Conservation (phyloP, 768 basidiomycete genomes). For the Trametes sanguinea region DNA sequence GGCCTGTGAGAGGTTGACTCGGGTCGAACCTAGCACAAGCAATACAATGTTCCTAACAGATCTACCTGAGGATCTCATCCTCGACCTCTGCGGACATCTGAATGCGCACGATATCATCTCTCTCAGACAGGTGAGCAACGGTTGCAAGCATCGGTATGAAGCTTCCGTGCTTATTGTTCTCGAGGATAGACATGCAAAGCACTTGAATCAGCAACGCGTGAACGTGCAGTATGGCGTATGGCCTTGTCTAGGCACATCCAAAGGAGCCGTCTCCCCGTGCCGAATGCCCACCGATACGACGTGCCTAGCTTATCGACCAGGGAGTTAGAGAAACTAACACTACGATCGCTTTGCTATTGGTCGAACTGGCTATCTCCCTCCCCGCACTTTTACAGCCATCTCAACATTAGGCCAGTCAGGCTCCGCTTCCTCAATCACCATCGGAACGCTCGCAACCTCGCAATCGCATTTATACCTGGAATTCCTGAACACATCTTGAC, state of each 20-base stretch:
- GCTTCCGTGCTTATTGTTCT: background rate
- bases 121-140: constrained; percentile 47
- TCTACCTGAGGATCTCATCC: constrained; percentile 53
- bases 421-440: background rate
- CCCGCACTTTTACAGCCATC: constrained; percentile 36
- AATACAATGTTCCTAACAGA: constrained; percentile 1
- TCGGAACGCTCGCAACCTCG: constrained; percentile 40
- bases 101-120: constrained; percentile 43
- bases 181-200: constrained; percentile 47
- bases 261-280: constrained; percentile 48
- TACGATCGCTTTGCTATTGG: constrained; percentile 44
- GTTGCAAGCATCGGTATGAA: background rate
- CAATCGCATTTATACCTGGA: constrained; percentile 50
- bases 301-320: constrained; percentile 40
- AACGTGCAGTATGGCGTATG: constrained; percentile 51
- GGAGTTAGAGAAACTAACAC: constrained; percentile 47
- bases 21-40: background rate
- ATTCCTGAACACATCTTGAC: constrained; percentile 49
- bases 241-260: constrained; percentile 46
- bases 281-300: constrained; percentile 36
- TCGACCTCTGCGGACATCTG: constrained; percentile 45
- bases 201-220: constrained; percentile 45
- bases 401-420: constrained; percentile 30
- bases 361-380: constrained; percentile 50
- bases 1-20: background rate